Conservation (phyloP, 176 grass and related monocot genomes). For the Microstegium vimineum region DNA sequence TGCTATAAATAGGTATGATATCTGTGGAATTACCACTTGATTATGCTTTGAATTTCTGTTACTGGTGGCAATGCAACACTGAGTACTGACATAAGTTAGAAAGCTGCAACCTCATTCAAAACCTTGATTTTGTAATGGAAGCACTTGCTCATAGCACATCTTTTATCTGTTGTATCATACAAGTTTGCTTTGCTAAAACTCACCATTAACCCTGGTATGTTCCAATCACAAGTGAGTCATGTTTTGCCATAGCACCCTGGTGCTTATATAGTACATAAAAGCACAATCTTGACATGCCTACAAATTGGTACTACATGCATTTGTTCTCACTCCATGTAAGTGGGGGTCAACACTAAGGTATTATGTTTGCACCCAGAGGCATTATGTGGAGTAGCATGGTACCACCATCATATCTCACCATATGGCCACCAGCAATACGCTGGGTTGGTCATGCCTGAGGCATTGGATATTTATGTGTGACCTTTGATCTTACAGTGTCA, state of each 20-base stretch:
- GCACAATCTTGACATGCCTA: neutral
- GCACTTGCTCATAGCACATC: neutral
- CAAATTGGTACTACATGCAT: neutral
- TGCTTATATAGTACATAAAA: neutral
- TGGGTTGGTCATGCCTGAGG: neutral
- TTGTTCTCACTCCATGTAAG: neutral
- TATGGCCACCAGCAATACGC: neutral
- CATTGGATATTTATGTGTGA: neutral
- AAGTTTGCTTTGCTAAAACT: neutral
- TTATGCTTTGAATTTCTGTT: neutral
- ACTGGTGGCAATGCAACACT: neutral
- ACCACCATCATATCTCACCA: neutral
- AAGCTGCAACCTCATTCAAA: neutral
- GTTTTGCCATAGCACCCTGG: neutral
- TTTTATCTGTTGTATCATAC: neutral
- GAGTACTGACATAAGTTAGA: neutral
- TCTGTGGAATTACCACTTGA: neutral
- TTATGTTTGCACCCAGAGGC: neutral
- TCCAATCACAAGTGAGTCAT: neutral
- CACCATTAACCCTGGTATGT: neutral
- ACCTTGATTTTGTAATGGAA: neutral
- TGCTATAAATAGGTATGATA: constrained; percentile 64
- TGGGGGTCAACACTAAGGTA: neutral
- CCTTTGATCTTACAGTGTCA: neutral
- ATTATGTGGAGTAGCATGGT: neutral